phyloP scores from a whole-genome alignment of 2,329 filamentous ascomycete species.

The Thelonectria blattea region DNA sequence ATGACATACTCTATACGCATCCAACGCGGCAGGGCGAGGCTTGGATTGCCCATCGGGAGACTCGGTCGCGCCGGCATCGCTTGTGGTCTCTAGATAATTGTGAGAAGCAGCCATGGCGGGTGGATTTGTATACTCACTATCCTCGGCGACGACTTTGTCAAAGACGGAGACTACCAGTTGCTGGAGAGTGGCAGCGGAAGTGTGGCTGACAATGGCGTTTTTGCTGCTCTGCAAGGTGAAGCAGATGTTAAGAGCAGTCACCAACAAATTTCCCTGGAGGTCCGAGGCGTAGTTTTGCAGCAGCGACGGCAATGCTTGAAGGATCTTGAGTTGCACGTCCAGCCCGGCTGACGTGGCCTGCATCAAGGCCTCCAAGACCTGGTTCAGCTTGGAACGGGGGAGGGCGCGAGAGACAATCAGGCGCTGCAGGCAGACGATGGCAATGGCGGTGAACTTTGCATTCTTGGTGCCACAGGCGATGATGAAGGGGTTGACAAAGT shows the following conservation, averaged over 20 bases:
- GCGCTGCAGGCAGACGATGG: conserved; percentile 86
- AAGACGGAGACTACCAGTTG: conserved; percentile 92
- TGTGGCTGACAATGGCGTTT: conserved; percentile 92
- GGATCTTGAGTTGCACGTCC: conserved; percentile 93
- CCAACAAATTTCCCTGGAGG: conserved; percentile 79
- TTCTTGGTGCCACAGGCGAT: conserved; percentile 91
- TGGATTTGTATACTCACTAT: conserved; percentile 60
- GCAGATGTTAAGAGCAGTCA: conserved; percentile 86
- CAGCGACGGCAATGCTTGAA: conserved; percentile 88
- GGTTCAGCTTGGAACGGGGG: conserved; percentile 78
- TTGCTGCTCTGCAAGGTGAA: conserved; percentile 90
- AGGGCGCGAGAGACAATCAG: conserved; percentile 84
- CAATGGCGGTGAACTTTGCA: conserved; percentile 86
- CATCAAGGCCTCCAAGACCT: conserved; percentile 86
- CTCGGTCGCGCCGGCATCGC: conserved; percentile 67
- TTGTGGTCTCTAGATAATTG: conserved; percentile 44
- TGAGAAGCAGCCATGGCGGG: conserved; percentile 21
- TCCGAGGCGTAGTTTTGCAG: conserved; percentile 89
- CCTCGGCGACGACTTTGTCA: conserved; percentile 85
- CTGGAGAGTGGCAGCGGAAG: conserved; percentile 93
- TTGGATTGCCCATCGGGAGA: conserved; percentile 70
- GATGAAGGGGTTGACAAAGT: conserved; percentile 92
- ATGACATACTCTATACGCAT: conserved; percentile 73
- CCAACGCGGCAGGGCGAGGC: conserved; percentile 77
- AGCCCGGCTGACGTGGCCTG: conserved; percentile 81